Evolutionary conservation across 768 basidiomycete species (phyloP).

Genomic region (Lentinula boryana): DNA sequence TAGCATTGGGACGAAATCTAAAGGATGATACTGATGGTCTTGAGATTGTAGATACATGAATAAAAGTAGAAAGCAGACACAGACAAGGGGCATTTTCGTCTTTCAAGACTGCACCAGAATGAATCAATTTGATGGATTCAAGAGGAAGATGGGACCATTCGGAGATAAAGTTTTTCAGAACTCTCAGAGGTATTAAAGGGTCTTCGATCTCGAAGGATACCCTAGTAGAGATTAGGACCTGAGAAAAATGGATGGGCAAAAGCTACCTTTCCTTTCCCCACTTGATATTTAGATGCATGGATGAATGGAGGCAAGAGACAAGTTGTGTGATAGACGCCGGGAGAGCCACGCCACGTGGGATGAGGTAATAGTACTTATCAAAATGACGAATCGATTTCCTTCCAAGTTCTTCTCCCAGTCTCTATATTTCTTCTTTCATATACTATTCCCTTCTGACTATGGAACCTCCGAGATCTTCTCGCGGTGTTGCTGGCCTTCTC

Average conservation of each 20-base stretch:
- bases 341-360: neutral
- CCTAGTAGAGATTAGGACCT: neutral
- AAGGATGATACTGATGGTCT: slow-evolving; percentile 56
- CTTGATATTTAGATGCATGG: slow-evolving; percentile 39
- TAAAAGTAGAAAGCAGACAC: slow-evolving; percentile 23
- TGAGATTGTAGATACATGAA: slow-evolving; percentile 19
- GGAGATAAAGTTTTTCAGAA: slow-evolving; percentile 57
- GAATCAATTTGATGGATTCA: slow-evolving; percentile 78
- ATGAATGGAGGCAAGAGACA: neutral
- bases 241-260: neutral
- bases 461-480: slow-evolving; percentile 3
- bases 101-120: slow-evolving; percentile 86
- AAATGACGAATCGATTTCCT: neutral
- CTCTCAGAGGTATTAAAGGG: slow-evolving; percentile 34
- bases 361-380: slow-evolving; percentile 1
- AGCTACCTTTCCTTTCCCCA: slow-evolving; percentile 34
- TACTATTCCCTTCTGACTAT: neutral
- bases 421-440: neutral
- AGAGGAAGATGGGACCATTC: slow-evolving; percentile 68
- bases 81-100: slow-evolving; percentile 57
- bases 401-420: neutral
- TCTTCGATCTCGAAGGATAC: neutral
- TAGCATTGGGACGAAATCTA: slow-evolving; percentile 60
- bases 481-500: slow-evolving; percentile 4
- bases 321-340: neutral